phyloP scores from a whole-genome alignment of 2,329 filamentous ascomycete species.

The Fusarium scirpi region DNA sequence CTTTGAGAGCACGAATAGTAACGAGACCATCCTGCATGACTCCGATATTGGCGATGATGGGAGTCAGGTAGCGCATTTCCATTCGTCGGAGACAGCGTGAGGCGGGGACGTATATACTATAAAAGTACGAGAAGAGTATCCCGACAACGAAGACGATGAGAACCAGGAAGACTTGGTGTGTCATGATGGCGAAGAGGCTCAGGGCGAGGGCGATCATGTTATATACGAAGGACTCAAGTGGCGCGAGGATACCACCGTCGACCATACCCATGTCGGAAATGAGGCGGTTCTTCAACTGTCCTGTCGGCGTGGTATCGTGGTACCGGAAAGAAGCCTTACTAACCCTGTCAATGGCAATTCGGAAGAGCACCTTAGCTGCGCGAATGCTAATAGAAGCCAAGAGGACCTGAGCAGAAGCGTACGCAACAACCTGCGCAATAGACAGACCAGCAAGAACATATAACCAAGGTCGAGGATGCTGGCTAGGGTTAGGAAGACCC shows the following conservation, averaged over 20 bases:
- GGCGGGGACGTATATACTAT: conserved; percentile 81
- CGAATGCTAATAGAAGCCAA: conserved; percentile 83
- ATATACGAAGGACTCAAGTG: conserved; percentile 79
- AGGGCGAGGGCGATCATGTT: conserved; percentile 77
- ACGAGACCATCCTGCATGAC: conserved; percentile 86
- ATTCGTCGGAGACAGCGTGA: conserved; percentile 86
- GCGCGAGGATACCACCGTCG: conserved; percentile 84
- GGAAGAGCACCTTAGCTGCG: conserved; percentile 81
- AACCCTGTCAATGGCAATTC: conserved; percentile 77
- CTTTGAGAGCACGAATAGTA: conserved; percentile 86
- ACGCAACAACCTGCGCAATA: conserved; percentile 67
- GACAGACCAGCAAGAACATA: conserved; percentile 76
- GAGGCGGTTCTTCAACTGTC: conserved; percentile 90
- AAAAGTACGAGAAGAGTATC: conserved; percentile 76
- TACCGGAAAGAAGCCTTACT: conserved; percentile 87
- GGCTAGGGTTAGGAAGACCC: conserved; percentile 70
- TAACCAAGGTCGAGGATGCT: conserved; percentile 80
- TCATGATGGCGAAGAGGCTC: conserved; percentile 81
- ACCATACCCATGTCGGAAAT: conserved; percentile 91
- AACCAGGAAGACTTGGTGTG: conserved; percentile 82
- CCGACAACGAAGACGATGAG: conserved; percentile 77
- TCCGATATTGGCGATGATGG: conserved; percentile 92
- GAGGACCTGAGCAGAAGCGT: conserved; percentile 71
- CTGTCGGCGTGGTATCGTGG: conserved; percentile 90
- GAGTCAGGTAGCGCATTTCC: conserved; percentile 90